Evolutionary conservation across 2,329 filamentous ascomycete species (phyloP).

Genomic region (Knufia petricola): DNA sequence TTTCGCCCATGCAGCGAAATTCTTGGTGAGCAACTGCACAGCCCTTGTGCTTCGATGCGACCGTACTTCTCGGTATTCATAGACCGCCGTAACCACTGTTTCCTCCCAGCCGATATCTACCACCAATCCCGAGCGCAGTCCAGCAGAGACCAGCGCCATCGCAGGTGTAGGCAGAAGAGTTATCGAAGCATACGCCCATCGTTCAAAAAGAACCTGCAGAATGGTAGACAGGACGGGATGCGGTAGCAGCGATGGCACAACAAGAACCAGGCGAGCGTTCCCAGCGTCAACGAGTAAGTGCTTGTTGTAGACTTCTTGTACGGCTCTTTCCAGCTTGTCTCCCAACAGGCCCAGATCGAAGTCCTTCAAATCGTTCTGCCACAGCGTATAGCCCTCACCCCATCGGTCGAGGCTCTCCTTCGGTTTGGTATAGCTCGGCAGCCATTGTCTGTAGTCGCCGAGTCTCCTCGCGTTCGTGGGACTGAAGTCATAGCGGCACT

Average conservation of each 20-base stretch:
- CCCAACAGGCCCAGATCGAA: conserved; percentile 70
- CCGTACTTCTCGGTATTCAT: conserved; percentile 77
- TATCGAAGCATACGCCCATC: conserved; percentile 69
- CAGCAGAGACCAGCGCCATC: conserved; percentile 66
- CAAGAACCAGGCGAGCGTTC: conserved; percentile 62
- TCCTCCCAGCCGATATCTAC: conserved; percentile 91
- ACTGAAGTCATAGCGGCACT: conserved; percentile 62
- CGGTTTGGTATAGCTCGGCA: conserved; percentile 42
- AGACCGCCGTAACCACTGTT: conserved; percentile 74
- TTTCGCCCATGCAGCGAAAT: conserved; percentile 40
- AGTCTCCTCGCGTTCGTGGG: conserved; percentile 66
- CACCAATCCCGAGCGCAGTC: conserved; percentile 74
- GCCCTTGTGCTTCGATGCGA: conserved; percentile 62
- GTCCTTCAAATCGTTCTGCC: conserved; percentile 62
- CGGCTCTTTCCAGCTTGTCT: conserved; percentile 74
- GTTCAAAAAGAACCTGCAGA: conserved; percentile 68
- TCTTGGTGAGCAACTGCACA: conserved; percentile 60
- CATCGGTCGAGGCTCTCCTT: conserved; percentile 33
- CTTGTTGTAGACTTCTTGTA: conserved; percentile 75
- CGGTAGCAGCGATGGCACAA: conserved; percentile 68
- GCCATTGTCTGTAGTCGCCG: conserved; percentile 72
- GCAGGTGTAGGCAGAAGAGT: conserved; percentile 71
- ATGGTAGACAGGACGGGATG: conserved; percentile 66
- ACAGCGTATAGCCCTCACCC: conserved; percentile 56
- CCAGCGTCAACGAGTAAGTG: conserved; percentile 54